phyloP scores from a whole-genome alignment of 78 protist genomes.

The Planoprotostelium fungivorum region DNA sequence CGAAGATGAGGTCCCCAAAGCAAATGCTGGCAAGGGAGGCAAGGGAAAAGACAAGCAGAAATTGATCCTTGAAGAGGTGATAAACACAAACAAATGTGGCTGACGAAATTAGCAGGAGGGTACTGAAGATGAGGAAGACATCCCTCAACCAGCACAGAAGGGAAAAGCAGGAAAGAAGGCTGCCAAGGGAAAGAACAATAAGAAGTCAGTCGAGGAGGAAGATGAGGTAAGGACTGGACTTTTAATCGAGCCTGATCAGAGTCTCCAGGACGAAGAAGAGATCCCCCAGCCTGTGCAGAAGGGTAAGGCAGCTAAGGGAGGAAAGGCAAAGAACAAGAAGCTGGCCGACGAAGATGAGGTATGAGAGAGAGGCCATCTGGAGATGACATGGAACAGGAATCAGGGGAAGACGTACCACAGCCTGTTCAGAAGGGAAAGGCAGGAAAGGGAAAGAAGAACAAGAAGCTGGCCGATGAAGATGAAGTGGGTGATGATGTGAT shows the following conservation, averaged over 20 bases:
- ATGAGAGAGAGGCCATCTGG: neutral
- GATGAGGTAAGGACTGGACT: too few species aligned
- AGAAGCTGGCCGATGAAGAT: slow-evolving; percentile 18
- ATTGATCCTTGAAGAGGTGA: neutral
- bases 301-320: slow-evolving; percentile 11
- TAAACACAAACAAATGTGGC: neutral
- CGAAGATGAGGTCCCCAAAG: too few species aligned
- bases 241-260: too few species aligned
- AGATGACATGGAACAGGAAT: neutral
- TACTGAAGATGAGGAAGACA: too few species aligned
- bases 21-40: neutral
- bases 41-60: neutral
- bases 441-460: slow-evolving; percentile 1
- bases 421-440: slow-evolving; percentile 22
- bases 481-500: neutral
- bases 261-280: slow-evolving; percentile 32
- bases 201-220: neutral
- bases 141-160: slow-evolving; percentile 46
- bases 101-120: too few species aligned
- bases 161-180: slow-evolving; percentile 30
- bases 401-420: slow-evolving; percentile 7
- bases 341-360: neutral
- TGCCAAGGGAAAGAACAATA: slow-evolving; percentile 13
- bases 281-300: slow-evolving; percentile 55
- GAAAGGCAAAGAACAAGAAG: slow-evolving; percentile 23